Evolutionary conservation across 352 stramenopile genomes (phyloP).

Genomic region (Phytophthora uliginosa): DNA sequence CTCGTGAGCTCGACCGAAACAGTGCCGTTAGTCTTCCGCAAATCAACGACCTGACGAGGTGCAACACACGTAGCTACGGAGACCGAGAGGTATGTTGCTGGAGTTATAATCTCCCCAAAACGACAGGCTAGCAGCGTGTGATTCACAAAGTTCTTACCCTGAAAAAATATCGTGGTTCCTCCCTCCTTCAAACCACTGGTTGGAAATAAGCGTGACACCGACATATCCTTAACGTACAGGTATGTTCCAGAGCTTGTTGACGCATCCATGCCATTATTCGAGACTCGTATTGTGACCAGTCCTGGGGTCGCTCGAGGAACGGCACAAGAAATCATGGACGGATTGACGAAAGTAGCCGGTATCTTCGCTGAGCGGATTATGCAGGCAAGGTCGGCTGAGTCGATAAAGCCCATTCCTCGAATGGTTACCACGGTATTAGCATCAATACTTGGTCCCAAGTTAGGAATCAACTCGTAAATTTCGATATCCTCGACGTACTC

Average conservation of each 20-base stretch:
- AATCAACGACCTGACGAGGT: conserved; percentile 69
- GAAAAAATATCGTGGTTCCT: conserved; percentile 92
- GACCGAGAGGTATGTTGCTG: conserved; percentile 84
- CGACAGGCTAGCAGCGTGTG: conserved; percentile 87
- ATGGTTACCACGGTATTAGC: conserved; percentile 73
- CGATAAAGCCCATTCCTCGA: conserved; percentile 67
- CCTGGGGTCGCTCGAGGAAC: conserved; percentile 71
- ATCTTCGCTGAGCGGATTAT: conserved; percentile 50
- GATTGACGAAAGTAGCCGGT: conserved; percentile 60
- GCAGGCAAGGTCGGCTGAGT: conserved; percentile 67
- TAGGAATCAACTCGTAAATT: conserved; percentile 60
- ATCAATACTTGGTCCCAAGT: conserved; percentile 62
- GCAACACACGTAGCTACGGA: conserved; percentile 84
- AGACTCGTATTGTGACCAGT: conserved; percentile 76
- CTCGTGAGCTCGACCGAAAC: conserved; percentile 87
- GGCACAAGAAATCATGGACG: conserved; percentile 61
- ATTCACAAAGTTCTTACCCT: conserved; percentile 96
- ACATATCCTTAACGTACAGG: conserved; percentile 89
- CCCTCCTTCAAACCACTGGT: conserved; percentile 77
- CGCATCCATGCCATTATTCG: conserved; percentile 85
- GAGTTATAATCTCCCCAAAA: conserved; percentile 80
- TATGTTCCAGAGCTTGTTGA: conserved; percentile 61
- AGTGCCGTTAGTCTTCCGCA: conserved; percentile 45
- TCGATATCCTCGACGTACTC: conserved; percentile 55
- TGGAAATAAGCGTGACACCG: conserved; percentile 82